These are phyloP conservation scores for Mycena albidolilacea DNA, from an alignment of 768 basidiomycete genomes.

Conservation along the genomic window DNA sequence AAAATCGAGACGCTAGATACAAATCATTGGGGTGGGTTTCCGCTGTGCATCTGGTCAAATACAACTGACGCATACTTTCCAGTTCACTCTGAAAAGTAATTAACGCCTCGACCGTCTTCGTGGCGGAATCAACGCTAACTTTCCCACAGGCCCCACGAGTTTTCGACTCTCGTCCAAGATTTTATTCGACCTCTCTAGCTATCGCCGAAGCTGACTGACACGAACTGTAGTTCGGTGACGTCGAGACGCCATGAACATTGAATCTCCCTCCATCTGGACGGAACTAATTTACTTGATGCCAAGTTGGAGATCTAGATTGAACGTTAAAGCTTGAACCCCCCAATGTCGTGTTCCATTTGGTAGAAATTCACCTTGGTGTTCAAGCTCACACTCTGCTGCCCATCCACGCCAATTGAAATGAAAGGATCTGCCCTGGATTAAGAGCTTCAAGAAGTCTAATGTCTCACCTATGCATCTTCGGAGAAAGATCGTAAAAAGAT, in stretches of 20 bases:
- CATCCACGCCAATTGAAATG: no score
- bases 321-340: no score
- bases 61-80: conserved; percentile 1
- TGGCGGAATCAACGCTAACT: neutral
- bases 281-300: no score
- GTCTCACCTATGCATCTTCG: conserved; percentile 7
- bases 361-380: no score
- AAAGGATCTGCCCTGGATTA: no score
- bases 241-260: neutral
- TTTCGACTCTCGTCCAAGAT: conserved; percentile 29
- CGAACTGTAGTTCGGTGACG: neutral
- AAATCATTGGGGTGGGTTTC: conserved; percentile 86
- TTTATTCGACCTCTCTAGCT: conserved; percentile 29
- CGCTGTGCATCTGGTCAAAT: neutral
- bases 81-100: conserved; percentile 87
- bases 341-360: no score
- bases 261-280: no score
- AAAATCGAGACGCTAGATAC: conserved; percentile 76
- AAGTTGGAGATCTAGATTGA: no score
- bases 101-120: conserved; percentile 18
- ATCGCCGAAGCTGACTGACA: neutral
- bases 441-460: neutral
- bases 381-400: no score
- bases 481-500: conserved; percentile 19
- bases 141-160: conserved; percentile 29